phyloP scores from a whole-genome alignment of 2,329 filamentous ascomycete genomes.

The Trichophyton schoenleinii region DNA sequence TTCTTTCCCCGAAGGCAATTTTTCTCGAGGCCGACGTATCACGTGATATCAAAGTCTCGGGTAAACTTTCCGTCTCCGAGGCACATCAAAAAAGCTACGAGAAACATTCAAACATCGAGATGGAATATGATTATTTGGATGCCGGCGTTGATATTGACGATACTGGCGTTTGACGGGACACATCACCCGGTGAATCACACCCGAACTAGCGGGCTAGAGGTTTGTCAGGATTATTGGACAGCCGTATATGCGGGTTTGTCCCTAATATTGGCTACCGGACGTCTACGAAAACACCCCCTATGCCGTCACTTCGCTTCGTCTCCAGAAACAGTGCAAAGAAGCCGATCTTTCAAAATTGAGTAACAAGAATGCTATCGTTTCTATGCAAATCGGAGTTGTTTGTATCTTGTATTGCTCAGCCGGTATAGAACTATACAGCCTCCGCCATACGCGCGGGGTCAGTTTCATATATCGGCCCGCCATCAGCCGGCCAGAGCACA shows the following conservation, averaged over 20 bases:
- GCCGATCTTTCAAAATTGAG: background rate
- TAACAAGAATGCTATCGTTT: background rate
- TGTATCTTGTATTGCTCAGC: background rate
- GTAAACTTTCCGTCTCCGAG: constrained; percentile 1
- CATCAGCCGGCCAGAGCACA: background rate
- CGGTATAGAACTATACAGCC: background rate
- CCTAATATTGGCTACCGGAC: no score
- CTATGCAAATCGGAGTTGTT: background rate
- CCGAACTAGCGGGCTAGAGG: no score
- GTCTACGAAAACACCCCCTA: no score
- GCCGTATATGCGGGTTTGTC: no score
- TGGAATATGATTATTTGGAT: background rate
- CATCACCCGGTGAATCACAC: background rate
- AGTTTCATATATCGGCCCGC: background rate
- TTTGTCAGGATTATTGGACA: background rate
- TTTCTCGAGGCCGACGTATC: background rate
- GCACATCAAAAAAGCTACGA: background rate
- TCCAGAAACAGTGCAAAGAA: background rate
- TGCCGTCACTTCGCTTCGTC: background rate
- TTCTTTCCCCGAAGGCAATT: background rate
- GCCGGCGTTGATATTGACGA: background rate
- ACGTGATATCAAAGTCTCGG: background rate
- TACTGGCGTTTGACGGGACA: background rate
- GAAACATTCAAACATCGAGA: background rate
- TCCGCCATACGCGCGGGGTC: background rate